Evolutionary conservation across 108 stramenopile species (phyloP).

Genomic region (Conticribra weissflogii): DNA sequence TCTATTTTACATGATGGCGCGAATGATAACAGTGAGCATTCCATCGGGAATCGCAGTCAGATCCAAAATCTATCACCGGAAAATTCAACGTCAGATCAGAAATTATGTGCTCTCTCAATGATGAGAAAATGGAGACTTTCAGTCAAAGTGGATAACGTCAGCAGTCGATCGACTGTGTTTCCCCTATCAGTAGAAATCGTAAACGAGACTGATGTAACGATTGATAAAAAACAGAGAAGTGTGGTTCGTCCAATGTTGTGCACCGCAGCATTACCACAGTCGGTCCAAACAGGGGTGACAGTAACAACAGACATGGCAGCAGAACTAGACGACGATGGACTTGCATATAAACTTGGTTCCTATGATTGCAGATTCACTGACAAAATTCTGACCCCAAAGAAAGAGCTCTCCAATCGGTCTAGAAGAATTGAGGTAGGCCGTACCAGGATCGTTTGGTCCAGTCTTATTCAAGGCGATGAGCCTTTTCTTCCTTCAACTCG

Average conservation of each 20-base stretch:
- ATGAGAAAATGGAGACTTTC: constrained; percentile 46
- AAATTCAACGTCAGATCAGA: too few relatives aligned
- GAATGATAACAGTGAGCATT: too few relatives aligned
- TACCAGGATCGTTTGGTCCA: constrained; percentile 69
- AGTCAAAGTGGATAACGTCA: constrained; percentile 45
- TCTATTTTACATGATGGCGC: too few relatives aligned
- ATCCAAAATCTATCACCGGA: too few relatives aligned
- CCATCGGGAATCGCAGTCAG: too few relatives aligned
- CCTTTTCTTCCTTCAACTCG: constrained; percentile 36
- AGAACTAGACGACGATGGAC: constrained; percentile 42
- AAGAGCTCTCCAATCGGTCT: constrained; percentile 27
- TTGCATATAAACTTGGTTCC: constrained; percentile 57
- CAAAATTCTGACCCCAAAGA: constrained; percentile 22
- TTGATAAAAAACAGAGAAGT: constrained; percentile 26
- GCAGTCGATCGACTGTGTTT: constrained; percentile 49
- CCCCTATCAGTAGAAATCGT: constrained; percentile 17
- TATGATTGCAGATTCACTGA: constrained; percentile 67
- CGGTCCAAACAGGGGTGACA: constrained; percentile 36
- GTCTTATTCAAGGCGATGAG: constrained; percentile 38
- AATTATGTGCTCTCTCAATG: constrained; percentile 32
- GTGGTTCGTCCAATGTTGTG: constrained; percentile 45
- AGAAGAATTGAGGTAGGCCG: constrained; percentile 60
- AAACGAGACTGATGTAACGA: not conserved
- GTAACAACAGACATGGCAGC: constrained; percentile 37
- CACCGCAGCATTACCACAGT: constrained; percentile 29